A percentile compares a stretch with the other conserved stretches of the same genome.
phyloP scores from a whole-genome alignment of 2,329 filamentous ascomycete species.

The Scorias spongiosa region DNA sequence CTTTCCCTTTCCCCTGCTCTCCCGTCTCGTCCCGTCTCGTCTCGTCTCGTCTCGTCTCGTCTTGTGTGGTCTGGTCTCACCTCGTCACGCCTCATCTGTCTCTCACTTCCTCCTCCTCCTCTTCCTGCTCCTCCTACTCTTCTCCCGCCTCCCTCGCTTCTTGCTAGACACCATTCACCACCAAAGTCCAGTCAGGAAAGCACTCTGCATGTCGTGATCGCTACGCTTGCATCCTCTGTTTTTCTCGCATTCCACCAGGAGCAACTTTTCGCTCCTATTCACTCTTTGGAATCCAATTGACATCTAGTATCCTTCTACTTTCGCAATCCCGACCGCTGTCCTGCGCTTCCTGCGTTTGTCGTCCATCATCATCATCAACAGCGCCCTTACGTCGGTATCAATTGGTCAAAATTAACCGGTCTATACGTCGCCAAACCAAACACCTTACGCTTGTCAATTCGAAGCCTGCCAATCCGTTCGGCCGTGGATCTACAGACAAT shows the following conservation, averaged over 20 bases:
- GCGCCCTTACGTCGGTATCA: background rate
- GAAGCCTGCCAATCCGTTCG: background rate
- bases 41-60: no score
- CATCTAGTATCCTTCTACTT: no score
- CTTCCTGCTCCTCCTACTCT: background rate
- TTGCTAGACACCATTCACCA: background rate
- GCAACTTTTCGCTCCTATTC: background rate
- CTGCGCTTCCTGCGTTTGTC: background rate
- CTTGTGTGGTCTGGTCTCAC: no score
- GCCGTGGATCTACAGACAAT: background rate
- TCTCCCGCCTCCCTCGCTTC: background rate
- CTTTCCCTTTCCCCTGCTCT: background rate
- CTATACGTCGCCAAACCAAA: background rate
- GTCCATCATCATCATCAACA: background rate
- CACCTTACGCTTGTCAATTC: background rate
- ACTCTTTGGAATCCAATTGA: background rate
- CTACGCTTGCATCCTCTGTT: background rate
- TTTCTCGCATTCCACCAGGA: conserved; percentile 1
- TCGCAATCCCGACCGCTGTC: no score
- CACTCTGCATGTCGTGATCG: background rate
- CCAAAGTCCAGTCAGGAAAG: background rate
- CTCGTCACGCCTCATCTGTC: no score
- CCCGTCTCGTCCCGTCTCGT: no score
- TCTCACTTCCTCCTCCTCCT: background rate
- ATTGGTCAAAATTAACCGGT: background rate